Evolutionary conservation across 2,329 filamentous ascomycete species (phyloP).

Genomic region (Aaosphaeria pasadenensis): DNA sequence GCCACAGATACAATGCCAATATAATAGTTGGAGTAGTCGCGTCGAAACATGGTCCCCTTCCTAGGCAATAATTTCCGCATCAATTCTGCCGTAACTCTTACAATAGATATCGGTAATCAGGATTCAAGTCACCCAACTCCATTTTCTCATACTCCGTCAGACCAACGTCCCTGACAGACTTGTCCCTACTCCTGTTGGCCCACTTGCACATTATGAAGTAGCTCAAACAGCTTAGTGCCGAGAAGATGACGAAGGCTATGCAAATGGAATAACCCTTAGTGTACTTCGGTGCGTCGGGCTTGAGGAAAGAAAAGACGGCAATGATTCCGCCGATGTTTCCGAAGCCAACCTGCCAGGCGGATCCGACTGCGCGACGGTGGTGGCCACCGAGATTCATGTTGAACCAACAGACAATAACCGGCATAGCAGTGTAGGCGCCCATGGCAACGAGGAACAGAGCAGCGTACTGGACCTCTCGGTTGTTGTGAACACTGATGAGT

Average conservation of each 20-base stretch:
- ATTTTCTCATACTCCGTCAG: constrained; percentile 62
- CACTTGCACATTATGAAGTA: constrained; percentile 60
- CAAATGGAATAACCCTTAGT: constrained; percentile 73
- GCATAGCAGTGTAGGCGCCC: constrained; percentile 84
- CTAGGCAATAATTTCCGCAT: too few species aligned
- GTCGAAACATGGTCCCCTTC: too few species aligned
- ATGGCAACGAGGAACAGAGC: constrained; percentile 79
- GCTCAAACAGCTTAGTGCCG: constrained; percentile 56
- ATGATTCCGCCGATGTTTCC: constrained; percentile 53
- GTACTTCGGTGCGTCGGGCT: constrained; percentile 65
- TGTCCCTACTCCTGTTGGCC: constrained; percentile 61
- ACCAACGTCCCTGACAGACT: constrained; percentile 42
- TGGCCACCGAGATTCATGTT: constrained; percentile 55
- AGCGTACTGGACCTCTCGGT: constrained; percentile 67
- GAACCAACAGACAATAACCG: constrained; percentile 64
- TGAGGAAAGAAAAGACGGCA: constrained; percentile 49
- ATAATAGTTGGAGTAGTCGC: too few species aligned
- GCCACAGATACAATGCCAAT: too few species aligned
- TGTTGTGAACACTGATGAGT: constrained; percentile 67
- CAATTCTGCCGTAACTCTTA: constrained; percentile 25
- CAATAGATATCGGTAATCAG: constrained; percentile 59
- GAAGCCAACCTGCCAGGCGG: constrained; percentile 50
- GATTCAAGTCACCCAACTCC: constrained; percentile 58
- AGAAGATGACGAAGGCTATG: constrained; percentile 69
- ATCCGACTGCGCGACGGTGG: constrained; percentile 47